These are phyloP conservation scores for Gossypium davidsonii DNA, from an alignment of 441 rosid species.

Conservation along the genomic window DNA sequence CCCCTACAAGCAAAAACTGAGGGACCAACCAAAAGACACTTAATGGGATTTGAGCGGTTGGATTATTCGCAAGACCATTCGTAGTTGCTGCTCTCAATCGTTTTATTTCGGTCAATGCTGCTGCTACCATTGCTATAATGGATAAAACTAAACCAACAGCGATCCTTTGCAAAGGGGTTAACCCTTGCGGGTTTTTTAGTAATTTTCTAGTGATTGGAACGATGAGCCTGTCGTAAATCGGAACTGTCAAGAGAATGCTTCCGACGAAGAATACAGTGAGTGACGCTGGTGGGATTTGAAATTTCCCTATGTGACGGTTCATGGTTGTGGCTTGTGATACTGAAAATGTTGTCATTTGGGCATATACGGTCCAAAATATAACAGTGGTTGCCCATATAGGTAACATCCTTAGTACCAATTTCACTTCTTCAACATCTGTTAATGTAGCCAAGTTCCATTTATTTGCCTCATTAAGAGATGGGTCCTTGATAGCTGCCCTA, in stretches of 20 bases:
- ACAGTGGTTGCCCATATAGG: conserved; percentile 88
- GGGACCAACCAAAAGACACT: conserved; percentile 76
- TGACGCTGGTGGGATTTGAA: conserved; percentile 69
- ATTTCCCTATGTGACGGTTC: conserved; percentile 66
- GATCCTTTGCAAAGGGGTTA: conserved; percentile 70
- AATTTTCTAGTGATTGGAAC: conserved; percentile 43
- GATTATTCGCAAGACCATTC: conserved; percentile 32
- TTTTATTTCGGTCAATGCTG: conserved; percentile 64
- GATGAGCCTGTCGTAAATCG: conserved; percentile 57
- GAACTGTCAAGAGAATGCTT: conserved; percentile 71
- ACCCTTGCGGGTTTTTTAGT: conserved; percentile 58
- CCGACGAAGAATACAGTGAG: conserved; percentile 70
- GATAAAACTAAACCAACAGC: conserved; percentile 58
- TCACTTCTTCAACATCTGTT: conserved; percentile 86
- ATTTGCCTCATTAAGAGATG: conserved; percentile 27
- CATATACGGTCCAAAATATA: conserved; percentile 85
- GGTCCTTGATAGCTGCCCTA: conserved; percentile 64
- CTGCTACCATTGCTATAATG: conserved; percentile 53
- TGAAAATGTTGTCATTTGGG: conserved; percentile 80
- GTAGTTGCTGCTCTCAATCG: conserved; percentile 38
- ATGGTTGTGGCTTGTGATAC: conserved; percentile 82
- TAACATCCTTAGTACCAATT: conserved; percentile 69
- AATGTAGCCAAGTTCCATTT: conserved; percentile 72
- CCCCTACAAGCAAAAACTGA: conserved; percentile 71
- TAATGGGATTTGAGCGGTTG: conserved; percentile 43